phyloP scores from a whole-genome alignment of 352 stramenopile genomes.

The Globisporangium sylvaticum region DNA sequence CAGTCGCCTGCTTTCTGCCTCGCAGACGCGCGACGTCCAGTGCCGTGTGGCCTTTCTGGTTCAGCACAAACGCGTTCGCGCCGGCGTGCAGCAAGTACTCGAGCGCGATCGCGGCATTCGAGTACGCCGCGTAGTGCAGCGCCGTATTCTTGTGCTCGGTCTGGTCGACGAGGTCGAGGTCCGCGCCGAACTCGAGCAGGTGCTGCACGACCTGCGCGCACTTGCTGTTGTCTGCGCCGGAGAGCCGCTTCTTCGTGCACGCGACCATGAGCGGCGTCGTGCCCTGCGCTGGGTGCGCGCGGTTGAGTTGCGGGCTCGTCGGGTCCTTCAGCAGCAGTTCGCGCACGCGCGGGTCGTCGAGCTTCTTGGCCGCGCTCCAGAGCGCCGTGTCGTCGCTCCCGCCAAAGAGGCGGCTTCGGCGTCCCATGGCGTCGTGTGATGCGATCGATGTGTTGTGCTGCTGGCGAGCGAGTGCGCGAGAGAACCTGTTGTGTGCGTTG shows the following conservation, averaged over 20 bases:
- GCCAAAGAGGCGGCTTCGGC: conserved; percentile 3
- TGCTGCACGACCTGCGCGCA: conserved; percentile 34
- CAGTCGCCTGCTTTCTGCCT: conserved; percentile 32
- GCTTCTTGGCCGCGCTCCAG: conserved; percentile 18
- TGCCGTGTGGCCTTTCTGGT: conserved; percentile 48
- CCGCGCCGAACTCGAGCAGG: conserved; percentile 56
- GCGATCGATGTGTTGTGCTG: neutral
- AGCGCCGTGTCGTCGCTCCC: conserved; percentile 8
- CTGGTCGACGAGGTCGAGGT: conserved; percentile 33
- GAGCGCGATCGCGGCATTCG: conserved; percentile 42
- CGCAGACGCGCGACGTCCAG: conserved; percentile 58
- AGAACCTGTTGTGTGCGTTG: neutral
- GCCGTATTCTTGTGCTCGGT: conserved; percentile 49
- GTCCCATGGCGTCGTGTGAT: conserved; percentile 5
- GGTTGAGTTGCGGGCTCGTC: conserved; percentile 22
- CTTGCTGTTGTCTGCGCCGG: neutral
- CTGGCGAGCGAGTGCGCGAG: neutral
- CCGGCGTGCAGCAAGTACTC: conserved; percentile 53
- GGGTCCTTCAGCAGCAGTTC: conserved; percentile 14
- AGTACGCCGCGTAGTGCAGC: conserved; percentile 61
- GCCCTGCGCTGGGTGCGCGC: conserved; percentile 40
- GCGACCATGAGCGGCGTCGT: conserved; percentile 74
- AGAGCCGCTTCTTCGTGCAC: conserved; percentile 29
- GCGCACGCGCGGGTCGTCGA: conserved; percentile 13
- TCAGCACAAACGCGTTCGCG: conserved; percentile 43